Percentiles rank a stretch among this genome's conserved stretches.
These are phyloP conservation scores for Irpex rosettiformis DNA, from an alignment of 1,284 basidiomycete species.

Conservation along the genomic window DNA sequence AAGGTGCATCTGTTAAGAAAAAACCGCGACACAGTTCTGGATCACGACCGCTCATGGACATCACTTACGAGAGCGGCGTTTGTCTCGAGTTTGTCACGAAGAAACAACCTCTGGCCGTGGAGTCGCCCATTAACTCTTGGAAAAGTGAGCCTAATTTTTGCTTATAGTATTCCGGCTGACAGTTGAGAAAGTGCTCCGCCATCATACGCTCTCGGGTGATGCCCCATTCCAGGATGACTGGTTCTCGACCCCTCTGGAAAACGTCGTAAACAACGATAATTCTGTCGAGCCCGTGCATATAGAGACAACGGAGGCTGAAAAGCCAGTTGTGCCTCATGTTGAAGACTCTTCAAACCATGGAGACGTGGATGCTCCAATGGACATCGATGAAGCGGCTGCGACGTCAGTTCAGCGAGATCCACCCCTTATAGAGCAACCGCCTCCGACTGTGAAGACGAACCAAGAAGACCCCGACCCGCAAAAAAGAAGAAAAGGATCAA, in stretches of 20 bases:
- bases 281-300: neutral
- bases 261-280: neutral
- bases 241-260: conserved; percentile 24
- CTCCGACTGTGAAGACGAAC: too few relatives aligned
- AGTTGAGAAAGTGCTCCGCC: neutral
- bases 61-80: conserved; percentile 8
- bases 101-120: neutral
- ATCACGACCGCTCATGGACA: conserved; percentile 11
- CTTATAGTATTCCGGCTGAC: neutral
- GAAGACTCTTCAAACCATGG: neutral
- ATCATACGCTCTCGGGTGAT: conserved; percentile 1
- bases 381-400: too few relatives aligned
- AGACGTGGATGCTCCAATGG: neutral
- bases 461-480: too few relatives aligned
- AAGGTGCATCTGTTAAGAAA: conserved; percentile 30
- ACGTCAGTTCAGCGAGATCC: too few relatives aligned
- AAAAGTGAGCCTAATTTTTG: neutral
- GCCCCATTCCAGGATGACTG: conserved; percentile 22
- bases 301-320: neutral
- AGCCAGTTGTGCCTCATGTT: neutral
- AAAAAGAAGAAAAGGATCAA: neutral
- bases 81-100: conserved; percentile 8
- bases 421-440: too few relatives aligned
- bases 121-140: conserved; percentile 5
- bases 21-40: conserved; percentile 4